These are phyloP conservation scores for Lophium mytilinum DNA, from an alignment of 495 filamentous ascomycete species.

Conservation along the genomic window DNA sequence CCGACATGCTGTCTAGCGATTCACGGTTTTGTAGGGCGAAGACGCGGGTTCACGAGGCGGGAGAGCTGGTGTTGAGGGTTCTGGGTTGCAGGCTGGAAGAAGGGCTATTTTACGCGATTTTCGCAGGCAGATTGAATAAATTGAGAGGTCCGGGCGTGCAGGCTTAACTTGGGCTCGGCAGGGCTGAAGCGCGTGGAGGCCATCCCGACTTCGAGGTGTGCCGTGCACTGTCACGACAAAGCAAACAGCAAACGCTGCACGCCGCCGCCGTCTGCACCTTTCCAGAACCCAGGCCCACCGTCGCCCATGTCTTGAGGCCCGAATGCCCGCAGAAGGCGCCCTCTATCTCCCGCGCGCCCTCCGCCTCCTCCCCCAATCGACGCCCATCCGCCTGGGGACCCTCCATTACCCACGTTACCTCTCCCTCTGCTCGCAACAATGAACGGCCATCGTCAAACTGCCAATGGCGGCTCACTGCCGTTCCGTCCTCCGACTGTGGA, in stretches of 20 bases:
- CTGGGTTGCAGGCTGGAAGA: neutral
- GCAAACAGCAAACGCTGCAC: neutral
- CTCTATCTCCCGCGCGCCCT: neutral
- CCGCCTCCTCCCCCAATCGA: neutral
- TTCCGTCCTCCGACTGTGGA: constrained; percentile 54
- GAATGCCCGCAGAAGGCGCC: no score
- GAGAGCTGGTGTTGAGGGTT: neutral
- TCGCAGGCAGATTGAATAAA: no score
- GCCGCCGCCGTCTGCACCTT: neutral
- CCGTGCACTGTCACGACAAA: no score
- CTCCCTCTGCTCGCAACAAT: neutral
- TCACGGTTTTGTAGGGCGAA: neutral
- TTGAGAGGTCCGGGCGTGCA: no score
- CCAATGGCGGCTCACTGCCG: constrained; percentile 17
- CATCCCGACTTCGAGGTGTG: no score
- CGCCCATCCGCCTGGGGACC: neutral
- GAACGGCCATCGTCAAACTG: constrained; percentile 8
- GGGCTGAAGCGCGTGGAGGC: neutral
- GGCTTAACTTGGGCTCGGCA: neutral
- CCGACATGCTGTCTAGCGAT: constrained; percentile 51
- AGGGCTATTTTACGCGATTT: neutral
- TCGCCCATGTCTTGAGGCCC: no score
- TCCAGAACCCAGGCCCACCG: neutral
- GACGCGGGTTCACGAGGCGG: neutral
- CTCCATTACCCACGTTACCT: neutral